phyloP scores from a whole-genome alignment of 768 basidiomycete species.

The Royoungia palumana region DNA sequence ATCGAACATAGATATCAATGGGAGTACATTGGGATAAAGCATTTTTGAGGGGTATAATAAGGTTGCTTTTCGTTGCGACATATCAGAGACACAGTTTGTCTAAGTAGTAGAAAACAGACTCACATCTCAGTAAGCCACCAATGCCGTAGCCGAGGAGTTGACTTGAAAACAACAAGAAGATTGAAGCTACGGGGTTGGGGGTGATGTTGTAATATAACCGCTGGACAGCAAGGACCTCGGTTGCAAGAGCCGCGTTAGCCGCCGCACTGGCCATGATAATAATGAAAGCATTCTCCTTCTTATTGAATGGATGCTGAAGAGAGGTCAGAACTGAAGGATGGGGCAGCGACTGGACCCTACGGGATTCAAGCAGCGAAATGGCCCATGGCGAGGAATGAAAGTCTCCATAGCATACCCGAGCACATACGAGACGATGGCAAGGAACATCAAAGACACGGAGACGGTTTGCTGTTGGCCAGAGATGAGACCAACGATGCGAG shows the following conservation, averaged over 20 bases:
- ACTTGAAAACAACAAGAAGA: conserved; percentile 39
- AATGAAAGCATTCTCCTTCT: conserved; percentile 57
- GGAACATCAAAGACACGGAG: conserved; percentile 49
- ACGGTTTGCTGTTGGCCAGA: conserved; percentile 44
- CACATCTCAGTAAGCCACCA: conserved; percentile 49
- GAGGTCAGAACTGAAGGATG: neutral
- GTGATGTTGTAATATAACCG: conserved; percentile 51
- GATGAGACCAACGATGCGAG: neutral
- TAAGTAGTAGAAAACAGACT: conserved; percentile 3
- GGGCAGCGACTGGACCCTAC: conserved; percentile 9
- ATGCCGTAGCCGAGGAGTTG: conserved; percentile 50
- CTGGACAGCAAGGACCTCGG: conserved; percentile 53
- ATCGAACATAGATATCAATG: conserved; percentile 26
- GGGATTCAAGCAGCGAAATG: conserved; percentile 52
- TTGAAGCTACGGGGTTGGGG: conserved; percentile 44
- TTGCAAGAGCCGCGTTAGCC: conserved; percentile 50
- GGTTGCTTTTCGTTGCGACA: conserved; percentile 9
- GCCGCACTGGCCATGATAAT: conserved; percentile 58
- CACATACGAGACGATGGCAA: conserved; percentile 50
- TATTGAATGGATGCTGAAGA: conserved; percentile 52
- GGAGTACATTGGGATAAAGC: conserved; percentile 37
- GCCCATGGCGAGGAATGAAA: conserved; percentile 43
- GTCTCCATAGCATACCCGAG: conserved; percentile 47
- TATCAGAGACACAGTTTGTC: neutral
- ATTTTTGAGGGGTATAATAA: conserved; percentile 45